Conservation (phyloP, 139 green algal species). For the Chlorella ohadii region DNA sequence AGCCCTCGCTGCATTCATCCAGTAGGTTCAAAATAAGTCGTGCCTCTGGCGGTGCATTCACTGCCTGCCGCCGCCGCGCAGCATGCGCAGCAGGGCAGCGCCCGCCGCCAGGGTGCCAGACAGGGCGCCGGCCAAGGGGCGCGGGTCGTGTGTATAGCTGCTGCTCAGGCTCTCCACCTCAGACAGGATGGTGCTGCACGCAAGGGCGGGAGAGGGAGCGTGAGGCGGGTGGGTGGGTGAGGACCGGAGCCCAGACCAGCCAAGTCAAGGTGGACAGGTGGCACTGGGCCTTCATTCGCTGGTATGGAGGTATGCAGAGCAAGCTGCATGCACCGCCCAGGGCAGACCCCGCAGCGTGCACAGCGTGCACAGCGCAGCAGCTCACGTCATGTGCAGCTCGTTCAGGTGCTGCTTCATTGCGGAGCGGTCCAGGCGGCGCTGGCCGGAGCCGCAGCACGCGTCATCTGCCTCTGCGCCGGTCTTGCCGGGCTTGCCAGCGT, state of each 20-base stretch:
- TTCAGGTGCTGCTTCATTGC: background rate
- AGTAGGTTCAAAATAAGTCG: no score
- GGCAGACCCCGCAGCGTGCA: no score
- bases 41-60: background rate
- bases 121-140: background rate
- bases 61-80: background rate
- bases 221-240: background rate
- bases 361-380: background rate
- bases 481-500: background rate
- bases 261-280: no score
- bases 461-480: background rate
- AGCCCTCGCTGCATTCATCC: no score
- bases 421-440: background rate
- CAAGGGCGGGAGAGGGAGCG: background rate
- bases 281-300: no score
- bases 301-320: no score
- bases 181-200: background rate
- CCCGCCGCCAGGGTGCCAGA: background rate
- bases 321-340: no score
- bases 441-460: background rate
- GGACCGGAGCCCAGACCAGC: no score
- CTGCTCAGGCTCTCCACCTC: conserved; percentile 9
- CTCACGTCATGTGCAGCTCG: conserved; percentile 28
- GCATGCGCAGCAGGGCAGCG: background rate
- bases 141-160: background rate